Percentiles rank a stretch among this genome's conserved stretches.
phyloP scores from a whole-genome alignment of 352 stramenopile species.

The Globisporangium canariense region DNA sequence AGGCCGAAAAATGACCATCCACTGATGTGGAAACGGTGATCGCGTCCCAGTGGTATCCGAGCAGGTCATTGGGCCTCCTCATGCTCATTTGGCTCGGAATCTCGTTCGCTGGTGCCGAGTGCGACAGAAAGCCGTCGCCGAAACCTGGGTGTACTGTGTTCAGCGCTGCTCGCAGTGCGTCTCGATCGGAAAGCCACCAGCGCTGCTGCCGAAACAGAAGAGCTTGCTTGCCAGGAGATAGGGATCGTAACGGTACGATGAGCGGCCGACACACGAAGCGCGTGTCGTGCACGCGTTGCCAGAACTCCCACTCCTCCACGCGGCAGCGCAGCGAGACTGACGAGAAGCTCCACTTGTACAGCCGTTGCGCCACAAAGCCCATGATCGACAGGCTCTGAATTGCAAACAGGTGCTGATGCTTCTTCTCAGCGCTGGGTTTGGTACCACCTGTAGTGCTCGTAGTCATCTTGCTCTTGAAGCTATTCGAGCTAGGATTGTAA shows the following conservation, averaged over 20 bases:
- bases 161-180: not conserved
- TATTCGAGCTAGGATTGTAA: not conserved
- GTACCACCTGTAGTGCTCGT: not conserved
- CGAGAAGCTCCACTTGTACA: slow-evolving; percentile 12
- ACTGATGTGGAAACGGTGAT: not conserved
- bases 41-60: slow-evolving; percentile 10
- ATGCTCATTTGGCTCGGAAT: not conserved
- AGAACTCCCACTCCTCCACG: slow-evolving; percentile 10
- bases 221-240: not conserved
- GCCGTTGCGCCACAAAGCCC: slow-evolving; percentile 4
- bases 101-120: not conserved
- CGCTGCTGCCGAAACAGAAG: not conserved
- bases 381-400: slow-evolving; percentile 7
- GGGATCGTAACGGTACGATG: not conserved
- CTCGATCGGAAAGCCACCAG: slow-evolving; percentile 7
- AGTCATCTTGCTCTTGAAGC: not conserved
- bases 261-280: slow-evolving; percentile 15
- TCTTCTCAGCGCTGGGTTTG: not conserved
- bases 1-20: not conserved
- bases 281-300: slow-evolving; percentile 10
- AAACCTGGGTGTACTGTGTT: slow-evolving; percentile 3
- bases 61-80: not conserved
- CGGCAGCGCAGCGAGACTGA: slow-evolving; percentile 11
- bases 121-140: not conserved
- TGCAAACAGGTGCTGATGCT: not conserved